Evolutionary conservation across 208 protist genomes (phyloP).

Genomic region (Crithidia acanthocephali): DNA sequence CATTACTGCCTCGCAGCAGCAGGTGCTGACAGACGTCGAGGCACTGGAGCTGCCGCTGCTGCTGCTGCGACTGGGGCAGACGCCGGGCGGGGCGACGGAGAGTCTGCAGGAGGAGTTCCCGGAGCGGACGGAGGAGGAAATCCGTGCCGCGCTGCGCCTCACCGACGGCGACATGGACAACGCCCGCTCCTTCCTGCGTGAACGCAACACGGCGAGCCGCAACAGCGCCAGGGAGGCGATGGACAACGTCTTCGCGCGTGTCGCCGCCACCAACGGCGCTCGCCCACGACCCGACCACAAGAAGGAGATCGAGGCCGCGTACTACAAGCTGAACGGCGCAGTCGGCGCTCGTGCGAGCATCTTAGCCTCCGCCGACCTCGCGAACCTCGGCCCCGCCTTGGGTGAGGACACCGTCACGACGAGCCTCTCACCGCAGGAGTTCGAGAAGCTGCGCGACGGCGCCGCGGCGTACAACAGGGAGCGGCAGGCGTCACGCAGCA

Average conservation of each 20-base stretch:
- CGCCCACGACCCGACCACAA: constrained; percentile 13
- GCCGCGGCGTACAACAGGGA: constrained; percentile 27
- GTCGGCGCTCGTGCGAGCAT: constrained; percentile 31
- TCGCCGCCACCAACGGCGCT: constrained; percentile 24
- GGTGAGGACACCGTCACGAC: constrained; percentile 12
- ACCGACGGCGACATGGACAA: constrained; percentile 58
- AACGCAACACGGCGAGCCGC: constrained; percentile 31
- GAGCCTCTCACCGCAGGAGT: constrained; percentile 20
- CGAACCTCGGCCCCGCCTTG: background rate
- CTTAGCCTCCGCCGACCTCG: background rate
- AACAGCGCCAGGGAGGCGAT: constrained; percentile 22
- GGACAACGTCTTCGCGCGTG: constrained; percentile 31
- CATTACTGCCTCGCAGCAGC: constrained; percentile 1
- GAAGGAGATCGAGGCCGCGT: constrained; percentile 18
- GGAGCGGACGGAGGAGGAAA: constrained; percentile 11
- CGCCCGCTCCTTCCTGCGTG: constrained; percentile 41
- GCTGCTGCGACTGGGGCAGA: constrained; percentile 11
- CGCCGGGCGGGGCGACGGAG: constrained; percentile 2
- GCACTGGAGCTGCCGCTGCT: constrained; percentile 22
- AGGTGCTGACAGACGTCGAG: background rate
- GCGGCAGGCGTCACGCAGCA: background rate
- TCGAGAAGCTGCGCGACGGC: background rate
- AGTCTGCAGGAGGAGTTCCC: constrained; percentile 11
- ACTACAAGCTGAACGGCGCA: constrained; percentile 43
- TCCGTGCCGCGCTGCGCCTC: constrained; percentile 31